phyloP scores from a whole-genome alignment of 2,329 filamentous ascomycete genomes.

The Penicillium sclerotigenum region DNA sequence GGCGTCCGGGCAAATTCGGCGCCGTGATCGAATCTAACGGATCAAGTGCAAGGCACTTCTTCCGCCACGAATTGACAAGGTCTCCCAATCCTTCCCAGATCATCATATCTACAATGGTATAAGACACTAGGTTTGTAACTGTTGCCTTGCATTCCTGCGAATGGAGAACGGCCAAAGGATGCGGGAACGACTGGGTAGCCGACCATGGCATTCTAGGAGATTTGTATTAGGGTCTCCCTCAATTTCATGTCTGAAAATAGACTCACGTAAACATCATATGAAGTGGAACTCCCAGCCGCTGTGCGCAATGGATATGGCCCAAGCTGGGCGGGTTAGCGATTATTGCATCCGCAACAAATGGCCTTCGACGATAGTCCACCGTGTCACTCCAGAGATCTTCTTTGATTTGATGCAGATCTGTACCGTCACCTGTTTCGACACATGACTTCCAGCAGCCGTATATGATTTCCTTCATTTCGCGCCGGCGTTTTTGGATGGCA shows the following conservation, averaged over 20 bases:
- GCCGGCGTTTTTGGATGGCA: conserved; percentile 71
- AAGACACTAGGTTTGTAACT: conserved; percentile 80
- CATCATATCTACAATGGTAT: conserved; percentile 83
- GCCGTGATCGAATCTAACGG: conserved; percentile 77
- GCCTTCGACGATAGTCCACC: conserved; percentile 48
- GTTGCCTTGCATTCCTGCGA: conserved; percentile 70
- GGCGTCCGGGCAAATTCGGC: conserved; percentile 70
- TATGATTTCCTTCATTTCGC: conserved; percentile 76
- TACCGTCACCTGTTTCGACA: conserved; percentile 71
- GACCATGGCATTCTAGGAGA: conserved; percentile 75
- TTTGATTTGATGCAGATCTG: conserved; percentile 51
- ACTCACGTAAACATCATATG: conserved; percentile 86
- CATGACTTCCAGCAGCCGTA: conserved; percentile 84
- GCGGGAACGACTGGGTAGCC: conserved; percentile 78
- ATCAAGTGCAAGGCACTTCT: conserved; percentile 70
- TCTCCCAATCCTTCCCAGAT: conserved; percentile 92
- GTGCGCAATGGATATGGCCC: conserved; percentile 74
- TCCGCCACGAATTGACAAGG: conserved; percentile 82
- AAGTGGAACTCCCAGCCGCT: conserved; percentile 71
- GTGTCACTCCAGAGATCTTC: conserved; percentile 42
- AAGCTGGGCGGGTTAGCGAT: conserved; percentile 81
- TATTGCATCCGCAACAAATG: conserved; percentile 85
- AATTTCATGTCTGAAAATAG: not conserved
- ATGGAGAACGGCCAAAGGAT: conserved; percentile 79
- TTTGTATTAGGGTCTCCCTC: not conserved